These are phyloP conservation scores for Pelargonium fulgidum DNA, from an alignment of 441 rosid species.

Conservation along the genomic window DNA sequence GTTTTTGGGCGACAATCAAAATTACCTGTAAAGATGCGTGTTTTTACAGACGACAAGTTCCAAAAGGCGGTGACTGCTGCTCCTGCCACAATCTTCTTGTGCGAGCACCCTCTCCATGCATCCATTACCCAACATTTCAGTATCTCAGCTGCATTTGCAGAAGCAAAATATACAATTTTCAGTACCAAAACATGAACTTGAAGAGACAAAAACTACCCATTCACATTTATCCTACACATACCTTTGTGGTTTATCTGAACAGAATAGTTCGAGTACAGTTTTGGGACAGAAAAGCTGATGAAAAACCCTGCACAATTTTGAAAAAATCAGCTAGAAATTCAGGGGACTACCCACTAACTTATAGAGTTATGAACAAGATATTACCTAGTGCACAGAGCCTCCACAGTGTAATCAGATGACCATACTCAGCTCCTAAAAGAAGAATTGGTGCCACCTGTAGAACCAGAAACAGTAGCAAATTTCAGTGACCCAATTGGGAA, in stretches of 20 bases:
- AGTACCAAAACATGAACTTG: conserved; percentile 9
- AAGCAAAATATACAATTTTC: conserved; percentile 11
- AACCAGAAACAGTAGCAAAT: conserved; percentile 17
- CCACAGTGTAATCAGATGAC: conserved; percentile 67
- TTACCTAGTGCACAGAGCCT: conserved; percentile 70
- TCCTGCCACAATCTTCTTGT: conserved; percentile 72
- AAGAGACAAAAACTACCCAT: too few relatives aligned
- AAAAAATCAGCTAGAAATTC: too few relatives aligned
- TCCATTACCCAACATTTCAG: conserved; percentile 39
- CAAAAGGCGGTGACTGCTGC: conserved; percentile 78
- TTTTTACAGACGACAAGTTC: conserved; percentile 67
- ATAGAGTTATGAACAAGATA: background rate
- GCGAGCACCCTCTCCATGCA: conserved; percentile 75
- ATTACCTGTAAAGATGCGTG: conserved; percentile 69
- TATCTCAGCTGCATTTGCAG: conserved; percentile 39
- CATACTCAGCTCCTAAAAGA: conserved; percentile 82
- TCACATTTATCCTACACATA: conserved; percentile 11
- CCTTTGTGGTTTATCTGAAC: conserved; percentile 55
- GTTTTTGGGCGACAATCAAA: background rate
- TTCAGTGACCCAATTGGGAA: conserved; percentile 10
- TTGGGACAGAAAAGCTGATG: conserved; percentile 66
- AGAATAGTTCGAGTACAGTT: conserved; percentile 53
- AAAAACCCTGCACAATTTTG: conserved; percentile 58
- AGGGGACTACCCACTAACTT: too few relatives aligned
- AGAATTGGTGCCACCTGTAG: conserved; percentile 69